phyloP scores from a whole-genome alignment of 1,284 basidiomycete species.

The Stygiomarasmius scandens region DNA sequence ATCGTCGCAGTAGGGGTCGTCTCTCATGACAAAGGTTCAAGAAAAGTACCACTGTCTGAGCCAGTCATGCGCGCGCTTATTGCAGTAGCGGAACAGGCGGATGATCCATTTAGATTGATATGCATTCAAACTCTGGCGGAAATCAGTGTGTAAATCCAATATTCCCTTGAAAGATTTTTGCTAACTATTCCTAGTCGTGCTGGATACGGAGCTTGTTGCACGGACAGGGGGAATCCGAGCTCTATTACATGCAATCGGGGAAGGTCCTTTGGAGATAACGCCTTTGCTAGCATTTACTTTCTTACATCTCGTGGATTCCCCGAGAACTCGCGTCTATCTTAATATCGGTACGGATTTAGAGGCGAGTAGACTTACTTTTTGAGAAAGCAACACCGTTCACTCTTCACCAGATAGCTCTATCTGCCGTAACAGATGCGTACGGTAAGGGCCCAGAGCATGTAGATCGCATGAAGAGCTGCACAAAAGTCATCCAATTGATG shows the following conservation, averaged over 20 bases:
- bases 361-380: conserved; percentile 47
- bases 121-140: conserved; percentile 92
- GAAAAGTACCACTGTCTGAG: conserved; percentile 66
- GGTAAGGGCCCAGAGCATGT: conserved; percentile 78
- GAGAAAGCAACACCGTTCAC: conserved; percentile 17
- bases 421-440: conserved; percentile 89
- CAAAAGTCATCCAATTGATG: conserved; percentile 82
- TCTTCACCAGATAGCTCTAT: conserved; percentile 71
- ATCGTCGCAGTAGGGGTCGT: conserved; percentile 77
- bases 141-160: conserved; percentile 61
- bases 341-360: conserved; percentile 88
- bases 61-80: conserved; percentile 86
- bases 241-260: conserved; percentile 83
- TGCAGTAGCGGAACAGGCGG: conserved; percentile 90
- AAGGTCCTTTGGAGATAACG: conserved; percentile 85
- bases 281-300: conserved; percentile 86
- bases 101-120: conserved; percentile 86
- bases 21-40: conserved; percentile 48
- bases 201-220: conserved; percentile 85
- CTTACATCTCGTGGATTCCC: conserved; percentile 85
- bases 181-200: conserved; percentile 56
- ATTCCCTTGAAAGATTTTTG: conserved; percentile 13
- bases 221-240: conserved; percentile 87
- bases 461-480: conserved; percentile 77
- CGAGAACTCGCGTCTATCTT: conserved; percentile 80